Evolutionary conservation across 805 yeast genomes (phyloP).

Genomic region (Sugiyamaella americana): DNA sequence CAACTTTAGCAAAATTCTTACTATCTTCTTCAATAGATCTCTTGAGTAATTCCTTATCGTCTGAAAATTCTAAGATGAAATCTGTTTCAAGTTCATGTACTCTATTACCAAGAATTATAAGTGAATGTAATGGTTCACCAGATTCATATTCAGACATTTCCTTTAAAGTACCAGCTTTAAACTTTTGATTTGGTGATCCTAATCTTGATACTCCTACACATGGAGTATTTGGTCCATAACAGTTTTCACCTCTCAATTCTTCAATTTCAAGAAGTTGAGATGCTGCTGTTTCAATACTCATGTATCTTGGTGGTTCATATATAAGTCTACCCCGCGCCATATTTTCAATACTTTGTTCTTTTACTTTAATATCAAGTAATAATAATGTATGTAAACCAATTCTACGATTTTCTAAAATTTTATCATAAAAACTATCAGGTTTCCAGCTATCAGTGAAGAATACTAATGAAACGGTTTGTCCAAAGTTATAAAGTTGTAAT

Average conservation of each 20-base stretch:
- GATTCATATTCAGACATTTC: conserved; percentile 78
- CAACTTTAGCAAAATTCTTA: conserved; percentile 20
- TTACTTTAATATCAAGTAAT: conserved; percentile 87
- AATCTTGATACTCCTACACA: conserved; percentile 89
- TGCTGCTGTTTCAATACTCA: conserved; percentile 88
- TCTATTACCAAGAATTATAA: conserved; percentile 83
- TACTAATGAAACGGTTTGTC: conserved; percentile 94
- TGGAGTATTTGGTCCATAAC: conserved; percentile 82
- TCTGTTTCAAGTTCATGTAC: conserved; percentile 91
- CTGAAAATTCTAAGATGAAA: conserved; percentile 70
- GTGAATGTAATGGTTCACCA: conserved; percentile 91
- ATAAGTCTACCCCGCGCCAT: conserved; percentile 87
- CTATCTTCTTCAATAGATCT: conserved; percentile 39
- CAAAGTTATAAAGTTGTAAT: conserved; percentile 86
- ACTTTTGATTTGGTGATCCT: conserved; percentile 77
- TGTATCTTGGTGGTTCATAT: conserved; percentile 95
- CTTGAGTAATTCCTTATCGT: conserved; percentile 42
- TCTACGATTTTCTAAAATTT: conserved; percentile 79
- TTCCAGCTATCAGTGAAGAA: conserved; percentile 94
- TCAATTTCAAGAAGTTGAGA: conserved; percentile 84
- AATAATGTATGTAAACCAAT: conserved; percentile 89
- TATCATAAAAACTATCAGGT: conserved; percentile 91
- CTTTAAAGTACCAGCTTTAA: conserved; percentile 77
- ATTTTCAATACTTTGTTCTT: conserved; percentile 92
- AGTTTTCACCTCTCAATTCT: conserved; percentile 64